phyloP scores from a whole-genome alignment of 441 rosid species.

The Croton laevigatus region DNA sequence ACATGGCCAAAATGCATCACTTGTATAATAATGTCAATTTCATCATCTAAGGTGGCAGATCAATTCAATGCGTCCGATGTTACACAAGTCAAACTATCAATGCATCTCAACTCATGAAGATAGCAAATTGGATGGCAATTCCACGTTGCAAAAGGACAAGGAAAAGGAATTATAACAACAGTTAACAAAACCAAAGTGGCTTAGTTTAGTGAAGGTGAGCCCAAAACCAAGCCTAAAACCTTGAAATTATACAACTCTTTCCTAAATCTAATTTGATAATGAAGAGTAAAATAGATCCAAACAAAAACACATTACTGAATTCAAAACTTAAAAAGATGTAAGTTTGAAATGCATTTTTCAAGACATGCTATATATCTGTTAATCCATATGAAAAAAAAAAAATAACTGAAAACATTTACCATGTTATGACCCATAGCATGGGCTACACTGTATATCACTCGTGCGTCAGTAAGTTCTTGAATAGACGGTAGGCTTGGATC shows the following conservation, averaged over 20 bases:
- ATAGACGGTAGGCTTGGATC: conserved; percentile 31
- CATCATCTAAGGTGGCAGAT: neutral
- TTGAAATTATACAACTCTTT: too few relatives aligned
- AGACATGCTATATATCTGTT: neutral
- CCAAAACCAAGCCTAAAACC: too few relatives aligned
- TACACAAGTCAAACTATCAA: neutral
- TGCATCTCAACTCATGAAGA: neutral
- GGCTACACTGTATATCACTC: conserved; percentile 68
- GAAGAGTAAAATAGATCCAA: too few relatives aligned
- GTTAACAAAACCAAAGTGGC: too few relatives aligned
- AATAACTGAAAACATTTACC: conserved; percentile 33
- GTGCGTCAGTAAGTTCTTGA: conserved; percentile 44
- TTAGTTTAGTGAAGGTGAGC: too few relatives aligned
- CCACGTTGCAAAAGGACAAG: too few relatives aligned
- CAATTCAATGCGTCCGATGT: neutral
- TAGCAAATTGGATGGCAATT: too few relatives aligned
- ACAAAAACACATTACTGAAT: too few relatives aligned
- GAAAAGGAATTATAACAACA: too few relatives aligned
- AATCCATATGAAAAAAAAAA: neutral
- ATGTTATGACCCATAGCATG: conserved; percentile 88
- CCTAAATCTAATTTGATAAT: too few relatives aligned
- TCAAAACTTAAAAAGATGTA: neutral
- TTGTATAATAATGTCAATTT: too few relatives aligned
- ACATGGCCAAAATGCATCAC: neutral
- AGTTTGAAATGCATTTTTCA: neutral